A percentile compares a stretch with the other conserved stretches of the same genome.
These are phyloP conservation scores for Sechiopsis laciniata DNA, from an alignment of 306 rosid species.

Conservation along the genomic window DNA sequence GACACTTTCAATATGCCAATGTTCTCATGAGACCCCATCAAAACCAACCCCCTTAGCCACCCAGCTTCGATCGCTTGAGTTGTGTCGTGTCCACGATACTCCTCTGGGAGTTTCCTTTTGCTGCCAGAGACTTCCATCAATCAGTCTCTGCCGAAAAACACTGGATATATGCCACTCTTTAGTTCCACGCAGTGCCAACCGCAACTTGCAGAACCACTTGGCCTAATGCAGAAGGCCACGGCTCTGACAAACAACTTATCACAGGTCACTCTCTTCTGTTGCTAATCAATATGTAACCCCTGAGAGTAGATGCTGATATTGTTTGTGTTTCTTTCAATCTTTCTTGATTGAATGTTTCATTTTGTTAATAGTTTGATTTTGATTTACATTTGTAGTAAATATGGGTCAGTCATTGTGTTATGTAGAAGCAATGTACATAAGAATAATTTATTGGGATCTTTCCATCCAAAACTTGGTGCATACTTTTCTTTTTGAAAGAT, in stretches of 20 bases:
- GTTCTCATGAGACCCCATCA: conserved; percentile 43
- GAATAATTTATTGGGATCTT: neutral
- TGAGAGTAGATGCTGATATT: too few species aligned
- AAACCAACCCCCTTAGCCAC: conserved; percentile 43
- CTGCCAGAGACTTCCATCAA: conserved; percentile 57
- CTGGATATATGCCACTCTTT: conserved; percentile 50
- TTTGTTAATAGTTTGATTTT: neutral
- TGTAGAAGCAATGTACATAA: neutral
- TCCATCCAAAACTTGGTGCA: neutral
- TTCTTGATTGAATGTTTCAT: neutral
- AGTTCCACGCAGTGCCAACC: conserved; percentile 36
- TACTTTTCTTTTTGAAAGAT: neutral
- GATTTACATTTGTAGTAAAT: conserved; percentile 6
- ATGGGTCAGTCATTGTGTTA: neutral
- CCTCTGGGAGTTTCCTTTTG: conserved; percentile 41
- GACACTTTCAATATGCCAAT: conserved; percentile 60
- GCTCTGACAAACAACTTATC: too few species aligned
- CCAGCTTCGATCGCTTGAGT: conserved; percentile 49
- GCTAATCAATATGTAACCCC: too few species aligned
- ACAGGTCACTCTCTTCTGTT: too few species aligned
- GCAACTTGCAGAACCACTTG: conserved; percentile 35
- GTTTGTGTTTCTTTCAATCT: neutral
- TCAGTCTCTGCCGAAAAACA: conserved; percentile 54
- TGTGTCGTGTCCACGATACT: conserved; percentile 34
- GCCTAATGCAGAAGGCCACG: conserved; percentile 33